Evolutionary conservation across 208 protist genomes (phyloP), one percentile per base, ranked within the genome.

Genomic region (Leishmania mexicana): DNA sequence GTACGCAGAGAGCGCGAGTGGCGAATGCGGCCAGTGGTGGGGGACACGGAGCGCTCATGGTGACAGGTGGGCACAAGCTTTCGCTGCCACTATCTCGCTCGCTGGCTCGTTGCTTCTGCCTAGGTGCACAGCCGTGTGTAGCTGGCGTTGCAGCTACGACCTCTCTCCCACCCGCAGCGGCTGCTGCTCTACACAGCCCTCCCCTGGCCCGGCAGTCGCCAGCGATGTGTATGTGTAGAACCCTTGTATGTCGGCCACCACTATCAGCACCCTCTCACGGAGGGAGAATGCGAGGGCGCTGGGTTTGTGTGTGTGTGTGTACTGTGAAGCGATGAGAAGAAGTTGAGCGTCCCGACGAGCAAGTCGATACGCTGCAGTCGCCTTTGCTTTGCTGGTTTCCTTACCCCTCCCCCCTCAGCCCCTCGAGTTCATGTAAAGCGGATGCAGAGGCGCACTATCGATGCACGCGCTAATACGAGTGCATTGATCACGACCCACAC

Each of bases 51-150:
- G 40, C 3, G 45, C 70, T 54, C 21, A 74, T 54, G 28, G 47
- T 8, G 15, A 35, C 28, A 21, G 21, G 38, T 74, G 11, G 2
- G 47, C 45, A 38, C 45, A 38, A 24, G 38, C 24, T 21, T 31
- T 42, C 40, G 8, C 40, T 49, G 13, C 38, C 40, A 8, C 35
- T 38, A 0, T 76, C 38, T 54, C 19, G 54, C 51, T 78, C 64
- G 40, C 73, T 71, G 35, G 74, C 75, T 67, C 40, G 8, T 6
- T 76, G 73, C 53, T 35, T 76, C 51, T 76, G 73, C 73, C 8
- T 8, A 58, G 17, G 40, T 76, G 70, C 47, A 74, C 6, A 2
- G 40, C 6, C 19, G 24, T 54, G 70, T 51, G 24, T 45, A 47
- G 45, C 45, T 51, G 45, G 38, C 42, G 40, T 74, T n/a, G 47